Base-by-base conservation (phyloP, 164 flowering plant species). In the Aristolochia californica region DNA sequence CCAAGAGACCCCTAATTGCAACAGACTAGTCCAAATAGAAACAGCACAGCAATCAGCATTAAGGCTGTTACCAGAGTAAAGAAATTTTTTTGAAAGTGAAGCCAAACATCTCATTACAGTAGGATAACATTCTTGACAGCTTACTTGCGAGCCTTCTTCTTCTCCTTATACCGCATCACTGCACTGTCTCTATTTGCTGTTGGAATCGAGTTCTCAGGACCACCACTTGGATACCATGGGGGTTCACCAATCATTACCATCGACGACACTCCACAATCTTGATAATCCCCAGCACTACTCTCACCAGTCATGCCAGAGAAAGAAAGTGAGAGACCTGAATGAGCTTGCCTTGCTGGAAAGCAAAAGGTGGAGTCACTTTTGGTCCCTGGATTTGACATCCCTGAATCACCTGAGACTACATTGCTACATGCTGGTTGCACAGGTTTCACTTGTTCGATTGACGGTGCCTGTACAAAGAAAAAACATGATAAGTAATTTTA, bases 111-210 rank as follows among this genome's bases (percentile, higher is more conserved):
- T 28, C 30, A 2, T 28, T 2, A 2, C 2, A 28, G 30, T 28
- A 28, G 30, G 30, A 28, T 28, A 28, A 2, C 7, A 28, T 34
- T 4, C 10, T 34, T 34, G 5, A 34, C 10, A 34, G 40, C 90
- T 76, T 72, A 86, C 97, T 77, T 78, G 61, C 89, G 83, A 17
- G 78, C 43, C 73, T 88, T 86, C 78, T 83, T 89, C 75, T 89
- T 89, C 67, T 84, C 97, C 78, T 75, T 81, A 68, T 89, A 89
- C 25, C 89, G 89, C 83, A 81, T 60, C 34, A 84, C 94, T 61
- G 97, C 97, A 72, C 75, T 67, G 64, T 66, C 82, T 63, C 94
- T 76, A 71, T 61, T 78, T 63, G 73, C 69, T 24, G 87, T 63
- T 59, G 77, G 67, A 13, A 57, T 48, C 26, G 82, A 70, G 59